Evolutionary conservation across 1,284 basidiomycete species (phyloP).

Genomic region (Ceratobasidium sp.): DNA sequence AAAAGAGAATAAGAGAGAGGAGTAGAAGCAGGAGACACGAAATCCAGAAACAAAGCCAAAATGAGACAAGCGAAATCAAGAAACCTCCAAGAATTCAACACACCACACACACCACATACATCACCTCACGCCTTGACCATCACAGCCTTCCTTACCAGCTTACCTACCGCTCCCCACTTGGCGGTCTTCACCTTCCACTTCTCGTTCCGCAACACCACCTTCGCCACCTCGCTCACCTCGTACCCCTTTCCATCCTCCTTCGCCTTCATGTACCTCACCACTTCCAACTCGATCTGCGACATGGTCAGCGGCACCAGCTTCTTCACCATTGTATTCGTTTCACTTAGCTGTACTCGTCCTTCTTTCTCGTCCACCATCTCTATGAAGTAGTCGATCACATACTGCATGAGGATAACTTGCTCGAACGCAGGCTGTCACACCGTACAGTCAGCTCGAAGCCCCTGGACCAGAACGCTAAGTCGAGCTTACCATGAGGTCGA

Average conservation of each 20-base stretch:
- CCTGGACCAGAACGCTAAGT: background rate
- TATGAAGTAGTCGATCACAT: constrained; percentile 3
- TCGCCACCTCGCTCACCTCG: background rate
- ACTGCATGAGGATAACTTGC: constrained; percentile 1
- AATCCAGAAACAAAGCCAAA: too few species aligned
- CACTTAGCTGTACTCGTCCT: background rate
- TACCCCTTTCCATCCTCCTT: background rate
- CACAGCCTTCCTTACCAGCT: background rate
- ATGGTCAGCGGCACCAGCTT: constrained; percentile 34
- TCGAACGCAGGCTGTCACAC: background rate
- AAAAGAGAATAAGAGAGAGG: too few species aligned
- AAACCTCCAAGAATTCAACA: too few species aligned
- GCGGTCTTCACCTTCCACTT: constrained; percentile 4
- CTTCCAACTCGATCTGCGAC: constrained; percentile 1
- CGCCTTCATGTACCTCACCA: constrained; percentile 4
- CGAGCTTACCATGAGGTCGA: background rate
- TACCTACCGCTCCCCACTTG: constrained; percentile 1
- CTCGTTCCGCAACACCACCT: background rate
- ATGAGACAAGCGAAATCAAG: too few species aligned
- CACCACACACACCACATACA: constrained; percentile 89
- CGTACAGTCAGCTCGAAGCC: background rate
- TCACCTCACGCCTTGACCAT: constrained; percentile 19
- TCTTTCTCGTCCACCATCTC: background rate
- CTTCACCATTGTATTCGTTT: constrained; percentile 1
- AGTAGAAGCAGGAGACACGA: too few species aligned